Conservation (phyloP, 2,329 filamentous ascomycete genomes). For the Rutstroemia sp. region DNA sequence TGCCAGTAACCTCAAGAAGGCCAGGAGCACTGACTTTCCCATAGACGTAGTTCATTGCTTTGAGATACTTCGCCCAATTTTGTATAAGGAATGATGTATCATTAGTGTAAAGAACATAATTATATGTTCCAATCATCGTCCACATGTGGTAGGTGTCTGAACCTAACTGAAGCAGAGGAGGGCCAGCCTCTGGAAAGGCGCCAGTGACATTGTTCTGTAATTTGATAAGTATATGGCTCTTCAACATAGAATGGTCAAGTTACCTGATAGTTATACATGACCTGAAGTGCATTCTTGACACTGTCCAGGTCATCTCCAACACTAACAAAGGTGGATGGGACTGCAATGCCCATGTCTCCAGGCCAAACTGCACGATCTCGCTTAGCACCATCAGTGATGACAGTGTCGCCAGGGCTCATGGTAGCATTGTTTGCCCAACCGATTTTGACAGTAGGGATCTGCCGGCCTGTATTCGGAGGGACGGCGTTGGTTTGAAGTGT, state of each 20-base stretch:
- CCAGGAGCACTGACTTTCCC: slow-evolving; percentile 34
- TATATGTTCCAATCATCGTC: slow-evolving; percentile 51
- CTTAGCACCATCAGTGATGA: slow-evolving; percentile 46
- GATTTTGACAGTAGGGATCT: slow-evolving; percentile 23
- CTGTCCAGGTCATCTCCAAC: slow-evolving; percentile 45
- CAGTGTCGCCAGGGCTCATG: slow-evolving; percentile 26
- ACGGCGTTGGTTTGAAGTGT: slow-evolving; percentile 31
- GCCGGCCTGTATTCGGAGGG: slow-evolving; percentile 28
- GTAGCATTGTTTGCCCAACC: slow-evolving; percentile 34
- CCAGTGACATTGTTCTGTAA: slow-evolving; percentile 17
- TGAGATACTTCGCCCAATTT: slow-evolving; percentile 43
- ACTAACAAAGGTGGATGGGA: slow-evolving; percentile 46
- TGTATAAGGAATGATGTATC: slow-evolving; percentile 40
- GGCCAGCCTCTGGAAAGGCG: slow-evolving; percentile 23
- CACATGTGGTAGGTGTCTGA: slow-evolving; percentile 51
- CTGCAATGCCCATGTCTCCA: slow-evolving; percentile 50
- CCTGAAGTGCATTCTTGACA: slow-evolving; percentile 37
- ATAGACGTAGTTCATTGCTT: slow-evolving; percentile 39
- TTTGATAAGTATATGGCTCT: not conserved
- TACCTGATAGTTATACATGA: slow-evolving; percentile 38
- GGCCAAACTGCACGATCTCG: slow-evolving; percentile 54
- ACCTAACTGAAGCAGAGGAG: slow-evolving; percentile 19
- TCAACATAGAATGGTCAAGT: not conserved
- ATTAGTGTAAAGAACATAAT: slow-evolving; percentile 49
- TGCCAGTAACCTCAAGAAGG: slow-evolving; percentile 22